A percentile compares a stretch with the other conserved stretches of the same genome.
phyloP scores from a whole-genome alignment of 2,329 filamentous ascomycete species.

The Orbilia javanica region DNA sequence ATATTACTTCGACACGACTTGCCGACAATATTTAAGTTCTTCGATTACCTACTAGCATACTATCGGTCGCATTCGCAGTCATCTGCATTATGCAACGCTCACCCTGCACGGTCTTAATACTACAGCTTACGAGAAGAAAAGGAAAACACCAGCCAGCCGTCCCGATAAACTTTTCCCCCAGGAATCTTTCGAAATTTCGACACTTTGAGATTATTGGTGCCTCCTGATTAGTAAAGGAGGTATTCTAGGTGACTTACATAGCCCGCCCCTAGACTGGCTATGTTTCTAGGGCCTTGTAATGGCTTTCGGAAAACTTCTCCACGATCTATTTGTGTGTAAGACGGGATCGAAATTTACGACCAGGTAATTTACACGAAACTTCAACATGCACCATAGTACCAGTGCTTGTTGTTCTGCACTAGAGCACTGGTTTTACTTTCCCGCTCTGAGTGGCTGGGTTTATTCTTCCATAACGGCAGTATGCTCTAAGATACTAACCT shows the following conservation, averaged over 20 bases:
- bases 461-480: not conserved
- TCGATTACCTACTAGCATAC: slow-evolving; percentile 6
- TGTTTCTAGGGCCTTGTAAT: not conserved
- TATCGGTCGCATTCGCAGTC: slow-evolving; percentile 17
- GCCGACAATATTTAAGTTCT: not conserved
- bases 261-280: too few relatives aligned
- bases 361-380: not conserved
- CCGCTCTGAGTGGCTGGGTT: not conserved
- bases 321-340: not conserved
- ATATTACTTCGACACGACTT: not conserved
- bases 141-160: not conserved
- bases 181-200: not conserved
- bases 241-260: not conserved
- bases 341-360: not conserved
- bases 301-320: not conserved
- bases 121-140: not conserved
- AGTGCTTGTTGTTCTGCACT: not conserved
- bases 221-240: not conserved
- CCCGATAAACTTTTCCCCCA: not conserved
- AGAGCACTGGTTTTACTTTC: not conserved
- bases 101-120: not conserved
- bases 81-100: slow-evolving; percentile 24
- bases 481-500: not conserved
- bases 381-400: too few relatives aligned
- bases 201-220: not conserved